Conservation (phyloP, 345 rosid species). For the Tarenaya hassleriana region DNA sequence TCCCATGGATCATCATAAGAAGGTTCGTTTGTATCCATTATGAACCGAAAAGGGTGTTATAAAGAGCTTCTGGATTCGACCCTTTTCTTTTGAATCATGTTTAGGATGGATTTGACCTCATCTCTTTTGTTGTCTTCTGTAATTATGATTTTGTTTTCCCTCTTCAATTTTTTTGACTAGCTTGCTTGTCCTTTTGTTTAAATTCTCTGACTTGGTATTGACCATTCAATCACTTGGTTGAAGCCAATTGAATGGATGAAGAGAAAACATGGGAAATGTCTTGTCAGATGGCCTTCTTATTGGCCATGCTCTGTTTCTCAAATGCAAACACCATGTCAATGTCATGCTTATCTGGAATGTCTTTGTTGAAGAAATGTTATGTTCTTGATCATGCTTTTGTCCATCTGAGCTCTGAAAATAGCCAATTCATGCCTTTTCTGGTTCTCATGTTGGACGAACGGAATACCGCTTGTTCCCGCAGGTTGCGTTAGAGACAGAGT, state of each 20-base stretch:
- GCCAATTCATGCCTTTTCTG: conserved; percentile 10
- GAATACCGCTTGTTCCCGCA: conserved; percentile 19
- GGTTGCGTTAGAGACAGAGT: conserved; percentile 66
- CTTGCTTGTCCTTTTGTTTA: too few relatives aligned
- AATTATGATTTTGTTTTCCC: background rate
- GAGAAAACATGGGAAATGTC: too few relatives aligned
- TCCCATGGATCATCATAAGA: conserved; percentile 65
- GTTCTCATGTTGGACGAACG: background rate
- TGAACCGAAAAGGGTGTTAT: background rate
- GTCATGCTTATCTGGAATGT: background rate
- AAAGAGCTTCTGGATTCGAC: background rate
- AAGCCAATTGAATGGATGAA: background rate
- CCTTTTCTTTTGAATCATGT: too few relatives aligned
- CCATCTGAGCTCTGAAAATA: conserved; percentile 10
- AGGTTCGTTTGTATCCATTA: conserved; percentile 33
- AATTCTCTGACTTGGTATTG: background rate
- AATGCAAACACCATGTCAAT: background rate
- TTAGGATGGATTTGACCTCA: too few relatives aligned
- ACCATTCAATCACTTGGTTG: background rate
- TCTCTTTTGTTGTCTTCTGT: background rate
- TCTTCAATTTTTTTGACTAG: conserved; percentile 9
- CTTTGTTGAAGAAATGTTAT: background rate
- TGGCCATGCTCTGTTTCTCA: background rate
- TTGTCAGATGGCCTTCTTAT: conserved; percentile 17
- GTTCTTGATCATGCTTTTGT: background rate